Conservation (phyloP, 805 yeast genomes). For the Wickerhamiella siamensis region DNA sequence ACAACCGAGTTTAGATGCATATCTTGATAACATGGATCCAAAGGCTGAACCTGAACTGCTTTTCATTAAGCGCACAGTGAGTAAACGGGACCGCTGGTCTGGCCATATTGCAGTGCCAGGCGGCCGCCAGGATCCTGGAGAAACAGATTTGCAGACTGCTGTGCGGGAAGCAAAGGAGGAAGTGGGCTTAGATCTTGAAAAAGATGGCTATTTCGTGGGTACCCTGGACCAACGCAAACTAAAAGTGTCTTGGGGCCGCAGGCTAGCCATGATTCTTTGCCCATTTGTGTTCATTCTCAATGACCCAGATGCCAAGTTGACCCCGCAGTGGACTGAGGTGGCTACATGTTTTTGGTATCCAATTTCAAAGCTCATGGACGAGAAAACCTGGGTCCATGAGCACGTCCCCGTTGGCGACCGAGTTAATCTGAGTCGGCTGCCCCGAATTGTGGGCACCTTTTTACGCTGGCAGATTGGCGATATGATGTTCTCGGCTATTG, state of each 20-base stretch:
- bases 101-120: constrained; percentile 31
- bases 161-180: constrained; percentile 28
- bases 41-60: constrained; percentile 21
- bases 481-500: constrained; percentile 21
- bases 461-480: constrained; percentile 17
- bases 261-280: constrained; percentile 23
- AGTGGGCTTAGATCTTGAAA: constrained; percentile 26
- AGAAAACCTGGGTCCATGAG: constrained; percentile 10
- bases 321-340: constrained; percentile 25
- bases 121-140: constrained; percentile 27
- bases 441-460: constrained; percentile 7
- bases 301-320: constrained; percentile 13
- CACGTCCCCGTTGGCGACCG: constrained; percentile 18
- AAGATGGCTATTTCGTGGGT: constrained; percentile 22
- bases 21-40: neutral
- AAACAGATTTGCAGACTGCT: constrained; percentile 23
- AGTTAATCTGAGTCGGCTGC: constrained; percentile 10
- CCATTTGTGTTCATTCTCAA: constrained; percentile 25
- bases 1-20: neutral
- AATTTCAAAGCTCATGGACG: constrained; percentile 15
- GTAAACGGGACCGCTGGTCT: constrained; percentile 28
- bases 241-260: constrained; percentile 24
- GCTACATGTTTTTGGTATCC: constrained; percentile 28
- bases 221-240: constrained; percentile 25
- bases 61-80: constrained; percentile 25